These are phyloP conservation scores for Ophiostoma novo-ulmi DNA, from an alignment of 2,329 filamentous ascomycete genomes.

Conservation along the genomic window DNA sequence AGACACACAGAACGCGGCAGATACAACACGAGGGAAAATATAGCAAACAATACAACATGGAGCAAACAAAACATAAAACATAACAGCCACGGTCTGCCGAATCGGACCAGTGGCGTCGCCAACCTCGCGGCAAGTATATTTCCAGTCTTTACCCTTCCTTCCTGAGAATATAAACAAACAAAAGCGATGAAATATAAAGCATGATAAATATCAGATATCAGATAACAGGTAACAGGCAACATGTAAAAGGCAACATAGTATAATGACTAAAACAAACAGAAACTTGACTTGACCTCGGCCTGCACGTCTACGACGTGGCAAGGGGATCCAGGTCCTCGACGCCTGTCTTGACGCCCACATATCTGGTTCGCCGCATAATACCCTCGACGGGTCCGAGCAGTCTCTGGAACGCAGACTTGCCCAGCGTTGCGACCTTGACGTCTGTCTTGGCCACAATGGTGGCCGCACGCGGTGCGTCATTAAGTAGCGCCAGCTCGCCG, in stretches of 20 bases:
- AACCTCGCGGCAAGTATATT: neutral
- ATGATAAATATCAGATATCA: neutral
- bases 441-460: constrained; percentile 79
- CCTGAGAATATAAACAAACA: constrained; percentile 1
- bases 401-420: constrained; percentile 91
- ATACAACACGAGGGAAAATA: neutral
- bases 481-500: constrained; percentile 86
- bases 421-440: constrained; percentile 86
- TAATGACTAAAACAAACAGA: neutral
- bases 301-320: constrained; percentile 34
- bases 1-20: neutral
- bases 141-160: constrained; percentile 12
- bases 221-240: too few relatives aligned
- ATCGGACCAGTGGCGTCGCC: neutral
- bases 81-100: neutral
- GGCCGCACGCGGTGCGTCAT: constrained; percentile 88
- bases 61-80: constrained; percentile 1
- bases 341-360: constrained; percentile 54
- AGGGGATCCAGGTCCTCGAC: constrained; percentile 66
- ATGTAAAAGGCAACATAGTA: too few relatives aligned
- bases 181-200: neutral
- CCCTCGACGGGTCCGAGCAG: constrained; percentile 88
- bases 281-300: too few relatives aligned
- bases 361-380: constrained; percentile 79
- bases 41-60: neutral